These are phyloP conservation scores for Cucurbita ficifolia DNA, from an alignment of 306 rosid genomes.

Conservation along the genomic window DNA sequence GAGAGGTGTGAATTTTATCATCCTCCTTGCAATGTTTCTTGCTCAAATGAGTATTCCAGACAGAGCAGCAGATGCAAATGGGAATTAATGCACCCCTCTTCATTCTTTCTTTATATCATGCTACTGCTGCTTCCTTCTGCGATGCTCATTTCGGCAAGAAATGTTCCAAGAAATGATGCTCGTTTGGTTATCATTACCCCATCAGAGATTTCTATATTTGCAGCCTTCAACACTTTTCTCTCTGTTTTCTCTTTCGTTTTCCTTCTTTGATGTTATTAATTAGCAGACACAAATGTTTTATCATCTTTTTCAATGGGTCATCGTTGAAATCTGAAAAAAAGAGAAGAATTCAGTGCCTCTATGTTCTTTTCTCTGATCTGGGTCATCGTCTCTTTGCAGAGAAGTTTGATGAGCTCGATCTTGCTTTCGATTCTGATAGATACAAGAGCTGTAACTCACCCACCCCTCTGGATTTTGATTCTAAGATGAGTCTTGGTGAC, in stretches of 20 bases:
- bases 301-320: background rate
- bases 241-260: background rate
- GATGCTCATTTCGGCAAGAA: slow-evolving; percentile 67
- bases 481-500: no score
- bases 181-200: no score
- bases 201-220: no score
- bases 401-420: slow-evolving; percentile 48
- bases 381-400: background rate
- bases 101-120: no score
- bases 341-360: no score
- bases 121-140: slow-evolving; percentile 16
- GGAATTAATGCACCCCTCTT: background rate
- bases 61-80: background rate
- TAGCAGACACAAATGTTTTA: background rate
- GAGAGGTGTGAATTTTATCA: background rate
- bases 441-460: background rate
- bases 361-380: background rate
- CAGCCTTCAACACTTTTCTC: no score
- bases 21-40: slow-evolving; percentile 51
- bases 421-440: background rate
- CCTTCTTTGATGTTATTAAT: background rate
- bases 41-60: slow-evolving; percentile 99
- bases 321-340: no score
- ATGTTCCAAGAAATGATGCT: slow-evolving; percentile 18
- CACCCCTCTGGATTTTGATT: background rate